Evolutionary conservation across 495 filamentous ascomycete species (phyloP).

Genomic region (Penicillium samsonianum): DNA sequence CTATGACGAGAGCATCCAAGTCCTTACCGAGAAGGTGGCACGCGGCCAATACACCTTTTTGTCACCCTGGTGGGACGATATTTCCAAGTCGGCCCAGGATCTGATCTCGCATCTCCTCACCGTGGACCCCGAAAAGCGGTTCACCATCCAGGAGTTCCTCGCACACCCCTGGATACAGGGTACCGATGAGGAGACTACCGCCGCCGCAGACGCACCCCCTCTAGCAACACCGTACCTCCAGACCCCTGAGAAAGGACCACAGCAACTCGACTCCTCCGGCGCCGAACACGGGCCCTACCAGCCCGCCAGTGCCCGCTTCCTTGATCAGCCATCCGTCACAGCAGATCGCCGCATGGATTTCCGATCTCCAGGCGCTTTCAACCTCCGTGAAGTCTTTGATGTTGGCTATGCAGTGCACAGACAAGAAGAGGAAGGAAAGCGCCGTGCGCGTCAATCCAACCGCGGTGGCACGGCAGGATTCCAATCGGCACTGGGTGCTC

Average conservation of each 20-base stretch:
- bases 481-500: slow-evolving; percentile 57
- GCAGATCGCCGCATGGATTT: slow-evolving; percentile 79
- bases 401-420: slow-evolving; percentile 95
- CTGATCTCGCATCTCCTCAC: slow-evolving; percentile 90
- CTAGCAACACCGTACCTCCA: slow-evolving; percentile 64
- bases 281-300: slow-evolving; percentile 46
- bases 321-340: slow-evolving; percentile 51
- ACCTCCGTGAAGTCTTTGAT: slow-evolving; percentile 95
- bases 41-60: slow-evolving; percentile 97
- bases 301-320: slow-evolving; percentile 48
- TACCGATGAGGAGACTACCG: slow-evolving; percentile 70
- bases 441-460: slow-evolving; percentile 72
- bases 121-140: slow-evolving; percentile 89
- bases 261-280: slow-evolving; percentile 34
- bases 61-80: slow-evolving; percentile 99
- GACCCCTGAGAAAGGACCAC: slow-evolving; percentile 48
- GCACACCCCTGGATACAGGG: slow-evolving; percentile 87
- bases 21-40: slow-evolving; percentile 96
- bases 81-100: slow-evolving; percentile 93
- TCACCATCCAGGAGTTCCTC: slow-evolving; percentile 85
- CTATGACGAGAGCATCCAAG: slow-evolving; percentile 97
- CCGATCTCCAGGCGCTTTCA: slow-evolving; percentile 92
- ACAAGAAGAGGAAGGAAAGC: slow-evolving; percentile 93
- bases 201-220: slow-evolving; percentile 76
- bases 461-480: slow-evolving; percentile 55